Evolutionary conservation across 1,139 yeast species (phyloP).

Genomic region (Komagataea norvegica): DNA sequence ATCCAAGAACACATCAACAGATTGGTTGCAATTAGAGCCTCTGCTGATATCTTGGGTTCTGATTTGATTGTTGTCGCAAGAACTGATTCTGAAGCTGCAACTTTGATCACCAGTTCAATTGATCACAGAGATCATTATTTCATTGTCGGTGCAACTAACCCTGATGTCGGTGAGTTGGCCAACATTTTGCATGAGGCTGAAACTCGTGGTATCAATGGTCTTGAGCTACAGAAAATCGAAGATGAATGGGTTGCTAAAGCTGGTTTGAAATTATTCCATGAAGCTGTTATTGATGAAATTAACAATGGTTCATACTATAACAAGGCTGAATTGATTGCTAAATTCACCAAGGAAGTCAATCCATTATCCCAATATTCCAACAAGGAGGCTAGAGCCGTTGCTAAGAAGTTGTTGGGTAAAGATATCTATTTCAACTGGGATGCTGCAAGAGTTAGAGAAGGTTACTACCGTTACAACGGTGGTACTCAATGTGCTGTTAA

Average conservation of each 20-base stretch:
- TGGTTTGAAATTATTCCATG: conserved; percentile 82
- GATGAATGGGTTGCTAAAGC: conserved; percentile 81
- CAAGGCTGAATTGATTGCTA: conserved; percentile 59
- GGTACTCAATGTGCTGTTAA: conserved; percentile 97
- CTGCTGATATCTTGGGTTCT: conserved; percentile 90
- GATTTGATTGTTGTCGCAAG: conserved; percentile 87
- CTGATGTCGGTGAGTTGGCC: conserved; percentile 61
- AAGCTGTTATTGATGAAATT: conserved; percentile 86
- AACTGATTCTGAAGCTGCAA: conserved; percentile 97
- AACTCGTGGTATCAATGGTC: conserved; percentile 65
- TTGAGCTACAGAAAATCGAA: conserved; percentile 67
- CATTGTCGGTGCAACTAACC: conserved; percentile 87
- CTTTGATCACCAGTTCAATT: conserved; percentile 86
- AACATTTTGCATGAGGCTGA: conserved; percentile 83
- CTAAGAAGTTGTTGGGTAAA: conserved; percentile 71
- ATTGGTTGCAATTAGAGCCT: conserved; percentile 88
- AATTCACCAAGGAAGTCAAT: conserved; percentile 64
- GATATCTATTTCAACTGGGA: conserved; percentile 96
- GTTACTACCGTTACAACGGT: conserved; percentile 93
- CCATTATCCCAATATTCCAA: conserved; percentile 75
- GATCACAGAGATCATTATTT: conserved; percentile 94
- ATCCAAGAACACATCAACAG: conserved; percentile 96
- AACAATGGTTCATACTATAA: conserved; percentile 53
- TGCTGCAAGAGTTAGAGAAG: conserved; percentile 92
- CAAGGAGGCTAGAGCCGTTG: conserved; percentile 76